Percentiles rank a stretch among this genome's conserved stretches.
These are phyloP conservation scores for Colletotrichum kahawae DNA, from an alignment of 2,329 filamentous ascomycete species.

Conservation along the genomic window DNA sequence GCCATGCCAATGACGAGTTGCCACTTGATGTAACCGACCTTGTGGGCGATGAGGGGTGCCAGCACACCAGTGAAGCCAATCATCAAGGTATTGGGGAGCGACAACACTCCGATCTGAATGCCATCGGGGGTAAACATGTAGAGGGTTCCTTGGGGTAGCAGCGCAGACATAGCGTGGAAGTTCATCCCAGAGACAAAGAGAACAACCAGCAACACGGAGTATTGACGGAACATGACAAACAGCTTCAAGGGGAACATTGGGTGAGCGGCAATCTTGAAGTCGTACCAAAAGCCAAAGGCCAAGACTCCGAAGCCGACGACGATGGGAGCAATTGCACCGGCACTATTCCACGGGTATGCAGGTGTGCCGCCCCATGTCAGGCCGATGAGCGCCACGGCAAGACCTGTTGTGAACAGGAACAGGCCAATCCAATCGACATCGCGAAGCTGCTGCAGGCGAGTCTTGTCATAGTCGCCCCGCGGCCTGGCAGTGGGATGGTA, in stretches of 20 bases:
- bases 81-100: slow-evolving; percentile 11
- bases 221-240: slow-evolving; percentile 33
- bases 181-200: slow-evolving; percentile 36
- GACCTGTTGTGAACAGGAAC: slow-evolving; percentile 23
- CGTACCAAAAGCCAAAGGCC: slow-evolving; percentile 24
- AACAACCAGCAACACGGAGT: slow-evolving; percentile 32
- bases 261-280: slow-evolving; percentile 26
- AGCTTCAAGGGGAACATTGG: slow-evolving; percentile 31
- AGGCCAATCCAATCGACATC: slow-evolving; percentile 35
- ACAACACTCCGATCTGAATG: slow-evolving; percentile 28
- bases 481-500: slow-evolving; percentile 30
- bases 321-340: slow-evolving; percentile 23
- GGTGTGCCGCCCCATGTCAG: slow-evolving; percentile 24
- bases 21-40: slow-evolving; percentile 32
- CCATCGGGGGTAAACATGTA: slow-evolving; percentile 36
- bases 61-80: slow-evolving; percentile 18
- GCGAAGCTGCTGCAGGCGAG: slow-evolving; percentile 32
- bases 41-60: slow-evolving; percentile 33
- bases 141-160: slow-evolving; percentile 32
- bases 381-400: slow-evolving; percentile 26
- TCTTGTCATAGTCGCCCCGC: slow-evolving; percentile 32
- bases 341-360: slow-evolving; percentile 19
- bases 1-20: slow-evolving; percentile 34
- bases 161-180: slow-evolving; percentile 29
- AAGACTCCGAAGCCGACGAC: slow-evolving; percentile 24